Percentiles rank a stretch among this genome's conserved stretches.
These are phyloP conservation scores for Cercophora scortea DNA, from an alignment of 495 filamentous ascomycete species.

Conservation along the genomic window DNA sequence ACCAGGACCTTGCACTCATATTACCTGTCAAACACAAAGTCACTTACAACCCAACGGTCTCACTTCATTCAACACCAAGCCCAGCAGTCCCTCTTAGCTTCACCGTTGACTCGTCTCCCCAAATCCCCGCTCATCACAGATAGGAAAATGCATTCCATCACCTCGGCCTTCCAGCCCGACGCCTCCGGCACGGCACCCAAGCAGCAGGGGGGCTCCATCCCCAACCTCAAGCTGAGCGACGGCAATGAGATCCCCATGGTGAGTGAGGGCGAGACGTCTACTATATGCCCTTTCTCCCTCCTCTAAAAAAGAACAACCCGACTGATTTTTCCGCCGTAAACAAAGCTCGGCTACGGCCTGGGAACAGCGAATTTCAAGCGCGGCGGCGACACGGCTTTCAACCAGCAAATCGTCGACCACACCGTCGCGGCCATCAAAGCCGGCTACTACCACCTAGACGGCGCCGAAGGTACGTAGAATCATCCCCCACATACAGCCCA, in stretches of 20 bases:
- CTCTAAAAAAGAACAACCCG: background rate
- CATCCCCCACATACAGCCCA: conserved; percentile 11
- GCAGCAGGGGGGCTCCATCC: conserved; percentile 24
- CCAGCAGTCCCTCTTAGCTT: background rate
- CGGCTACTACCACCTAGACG: conserved; percentile 72
- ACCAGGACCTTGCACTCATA: background rate
- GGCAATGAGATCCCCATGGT: conserved; percentile 68
- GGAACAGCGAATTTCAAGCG: conserved; percentile 38
- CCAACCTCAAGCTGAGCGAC: conserved; percentile 58
- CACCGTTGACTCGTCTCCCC: background rate
- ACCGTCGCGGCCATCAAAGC: conserved; percentile 61
- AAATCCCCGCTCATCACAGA: too few relatives aligned
- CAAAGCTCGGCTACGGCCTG: conserved; percentile 65
- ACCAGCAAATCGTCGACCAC: conserved; percentile 48
- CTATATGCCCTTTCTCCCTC: background rate
- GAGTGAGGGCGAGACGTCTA: conserved; percentile 20
- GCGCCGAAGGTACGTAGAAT: conserved; percentile 48
- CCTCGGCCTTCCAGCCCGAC: conserved; percentile 18
- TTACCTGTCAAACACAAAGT: background rate
- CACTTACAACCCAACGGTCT: too few relatives aligned
- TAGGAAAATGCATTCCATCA: conserved; percentile 27
- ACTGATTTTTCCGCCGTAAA: background rate
- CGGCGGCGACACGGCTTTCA: conserved; percentile 28
- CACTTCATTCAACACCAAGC: background rate
- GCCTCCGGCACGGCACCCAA: conserved; percentile 21